Conservation (phyloP, 768 basidiomycete species). For the Russula earlei region DNA sequence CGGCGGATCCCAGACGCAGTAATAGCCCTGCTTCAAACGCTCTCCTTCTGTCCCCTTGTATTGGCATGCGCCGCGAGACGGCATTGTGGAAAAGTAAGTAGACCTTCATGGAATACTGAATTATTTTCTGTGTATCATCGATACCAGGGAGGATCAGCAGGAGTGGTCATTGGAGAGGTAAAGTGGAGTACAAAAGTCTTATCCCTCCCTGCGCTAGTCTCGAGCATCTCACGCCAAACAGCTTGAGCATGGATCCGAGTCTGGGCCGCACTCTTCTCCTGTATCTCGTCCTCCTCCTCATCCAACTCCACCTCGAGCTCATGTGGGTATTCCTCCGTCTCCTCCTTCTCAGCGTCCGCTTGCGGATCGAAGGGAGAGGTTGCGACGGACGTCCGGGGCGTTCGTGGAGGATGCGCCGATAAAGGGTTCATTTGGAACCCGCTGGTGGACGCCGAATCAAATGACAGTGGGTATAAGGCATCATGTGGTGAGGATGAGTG, state of each 20-base stretch:
- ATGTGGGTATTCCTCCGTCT: slow-evolving; percentile 20
- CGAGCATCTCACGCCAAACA: slow-evolving; percentile 72
- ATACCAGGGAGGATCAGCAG: background rate
- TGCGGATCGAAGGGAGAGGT: slow-evolving; percentile 26
- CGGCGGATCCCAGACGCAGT: slow-evolving; percentile 50
- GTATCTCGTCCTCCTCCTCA: slow-evolving; percentile 27
- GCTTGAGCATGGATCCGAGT: slow-evolving; percentile 49
- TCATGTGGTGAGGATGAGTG: slow-evolving; percentile 37
- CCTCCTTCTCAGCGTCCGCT: slow-evolving; percentile 34
- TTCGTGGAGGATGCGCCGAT: slow-evolving; percentile 70
- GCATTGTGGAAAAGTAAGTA: slow-evolving; percentile 63
- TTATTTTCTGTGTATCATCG: slow-evolving; percentile 53
- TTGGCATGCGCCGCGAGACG: slow-evolving; percentile 35
- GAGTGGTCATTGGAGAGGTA: background rate
- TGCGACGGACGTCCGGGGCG: slow-evolving; percentile 48
- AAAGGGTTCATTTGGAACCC: slow-evolving; percentile 77
- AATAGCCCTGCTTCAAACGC: slow-evolving; percentile 50
- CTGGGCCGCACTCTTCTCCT: slow-evolving; percentile 27
- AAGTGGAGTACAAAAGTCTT: slow-evolving; percentile 64
- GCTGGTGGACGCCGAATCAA: slow-evolving; percentile 36
- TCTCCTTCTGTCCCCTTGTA: slow-evolving; percentile 38
- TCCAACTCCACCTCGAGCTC: slow-evolving; percentile 26
- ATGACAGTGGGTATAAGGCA: slow-evolving; percentile 43
- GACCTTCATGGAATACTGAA: slow-evolving; percentile 74
- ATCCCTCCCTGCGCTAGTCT: slow-evolving; percentile 72